Evolutionary conservation across 768 basidiomycete genomes (phyloP), one percentile per base, ranked within the genome.

Genomic region (Leccinum aurantiacum): DNA sequence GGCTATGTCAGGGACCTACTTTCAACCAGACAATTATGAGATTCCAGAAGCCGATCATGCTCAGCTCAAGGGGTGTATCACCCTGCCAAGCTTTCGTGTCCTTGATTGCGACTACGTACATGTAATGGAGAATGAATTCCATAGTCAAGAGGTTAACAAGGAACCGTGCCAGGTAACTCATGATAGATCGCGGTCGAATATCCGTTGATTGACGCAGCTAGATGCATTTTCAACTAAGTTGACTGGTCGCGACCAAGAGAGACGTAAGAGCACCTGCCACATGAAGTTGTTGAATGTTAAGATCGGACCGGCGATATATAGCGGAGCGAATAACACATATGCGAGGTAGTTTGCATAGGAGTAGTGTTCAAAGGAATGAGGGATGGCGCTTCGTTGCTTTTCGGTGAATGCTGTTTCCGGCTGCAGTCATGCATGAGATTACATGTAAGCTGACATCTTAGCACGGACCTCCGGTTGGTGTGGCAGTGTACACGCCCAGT

Each of bases 81-180:
- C 90, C 91, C 4, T 70, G 64, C 96, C 95, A 98, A 2, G 91
- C 90, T 51, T 83, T 84, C 0, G 82, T 78, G 63, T 96, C 93
- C 74, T 98, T 98, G 77, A 98, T 96, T 3, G 95, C 96, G 19
- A 96, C 93, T 29, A 97, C 89, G 67, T 97, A 95, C 90, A 98
- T 97, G 72, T 83, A 93, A 70, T 99, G 97, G 41, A 95, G 79
- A 44, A 97, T 83, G 52, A 88, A 75, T 73, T 98, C 97, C 91
- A 98, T 97, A 5, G 87, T 90, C 35, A 95, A 68, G 15, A 94
- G 72, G 60, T 84, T 88, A 49, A 78, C 69, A 5, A 88, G 51
- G 71, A 96, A 95, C 15, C 96, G 88, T 31, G 85, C 50, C 2
- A 84, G 71, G 67, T 97, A 97, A 22, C 81, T 64, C 14, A 84